Percentiles rank a stretch among this genome's conserved stretches.
phyloP scores from a whole-genome alignment of 805 yeast genomes.

The Candida xiaguanensis region DNA sequence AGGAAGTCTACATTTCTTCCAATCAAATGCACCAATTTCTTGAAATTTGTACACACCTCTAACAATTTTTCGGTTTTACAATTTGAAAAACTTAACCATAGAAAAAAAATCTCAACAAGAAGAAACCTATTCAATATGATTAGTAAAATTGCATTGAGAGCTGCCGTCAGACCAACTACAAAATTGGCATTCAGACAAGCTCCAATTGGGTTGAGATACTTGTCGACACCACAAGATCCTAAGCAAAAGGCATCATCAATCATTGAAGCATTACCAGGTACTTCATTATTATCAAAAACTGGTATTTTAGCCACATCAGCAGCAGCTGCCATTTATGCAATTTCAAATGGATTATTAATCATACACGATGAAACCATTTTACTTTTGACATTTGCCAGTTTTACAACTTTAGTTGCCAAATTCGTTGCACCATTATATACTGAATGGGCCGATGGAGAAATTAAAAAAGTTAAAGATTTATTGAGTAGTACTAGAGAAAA shows the following conservation, averaged over 20 bases:
- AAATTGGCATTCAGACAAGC: slow-evolving; percentile 40
- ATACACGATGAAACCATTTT: slow-evolving; percentile 92
- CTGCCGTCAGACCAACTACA: slow-evolving; percentile 32
- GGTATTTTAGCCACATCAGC: slow-evolving; percentile 93
- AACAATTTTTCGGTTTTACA: slow-evolving; percentile 1
- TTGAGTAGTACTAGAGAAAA: slow-evolving; percentile 84
- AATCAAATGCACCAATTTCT: slow-evolving; percentile 24
- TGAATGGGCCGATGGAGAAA: slow-evolving; percentile 87
- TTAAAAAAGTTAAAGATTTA: slow-evolving; percentile 73
- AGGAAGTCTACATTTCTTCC: slow-evolving; percentile 29
- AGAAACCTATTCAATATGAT: slow-evolving; percentile 24
- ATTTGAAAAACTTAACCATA: background rate
- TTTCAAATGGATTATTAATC: slow-evolving; percentile 88
- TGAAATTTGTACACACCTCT: background rate
- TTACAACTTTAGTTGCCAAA: slow-evolving; percentile 74
- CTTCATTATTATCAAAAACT: slow-evolving; percentile 81
- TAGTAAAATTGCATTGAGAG: slow-evolving; percentile 42
- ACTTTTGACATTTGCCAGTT: slow-evolving; percentile 74
- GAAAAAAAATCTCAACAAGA: slow-evolving; percentile 5
- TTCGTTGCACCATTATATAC: slow-evolving; percentile 91
- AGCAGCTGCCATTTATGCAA: slow-evolving; percentile 91
- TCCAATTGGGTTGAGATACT: slow-evolving; percentile 59
- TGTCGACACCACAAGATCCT: slow-evolving; percentile 80
- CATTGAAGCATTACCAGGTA: slow-evolving; percentile 92
- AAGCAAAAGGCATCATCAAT: slow-evolving; percentile 86